A percentile compares a stretch with the other conserved stretches of the same genome.
These are phyloP conservation scores for Pseudevernia furfuracea DNA, from an alignment of 495 filamentous ascomycete species.

Conservation along the genomic window DNA sequence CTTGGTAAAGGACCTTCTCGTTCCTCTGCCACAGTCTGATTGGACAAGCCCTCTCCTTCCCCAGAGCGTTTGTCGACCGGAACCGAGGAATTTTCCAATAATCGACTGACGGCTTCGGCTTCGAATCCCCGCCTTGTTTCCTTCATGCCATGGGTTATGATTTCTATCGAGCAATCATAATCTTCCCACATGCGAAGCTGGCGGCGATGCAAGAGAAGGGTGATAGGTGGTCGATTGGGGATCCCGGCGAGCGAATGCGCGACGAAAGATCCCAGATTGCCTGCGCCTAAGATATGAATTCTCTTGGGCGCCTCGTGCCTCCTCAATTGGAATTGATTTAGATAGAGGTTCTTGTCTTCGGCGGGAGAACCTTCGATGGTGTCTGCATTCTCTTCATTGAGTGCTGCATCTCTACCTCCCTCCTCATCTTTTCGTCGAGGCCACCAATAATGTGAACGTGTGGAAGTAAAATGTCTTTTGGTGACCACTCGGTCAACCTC, in stretches of 20 bases:
- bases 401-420: not conserved
- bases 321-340: not conserved
- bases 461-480: slow-evolving; percentile 7
- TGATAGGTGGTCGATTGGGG: slow-evolving; percentile 51
- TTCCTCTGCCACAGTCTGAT: not conserved
- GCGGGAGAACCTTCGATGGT: not conserved
- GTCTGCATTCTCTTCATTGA: not conserved
- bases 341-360: not conserved
- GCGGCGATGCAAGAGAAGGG: slow-evolving; percentile 44
- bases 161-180: slow-evolving; percentile 24
- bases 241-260: slow-evolving; percentile 52
- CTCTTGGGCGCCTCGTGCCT: slow-evolving; percentile 14
- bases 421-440: slow-evolving; percentile 14
- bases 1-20: not conserved
- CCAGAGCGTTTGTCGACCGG: slow-evolving; percentile 14
- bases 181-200: slow-evolving; percentile 10
- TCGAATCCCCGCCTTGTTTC: slow-evolving; percentile 42
- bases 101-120: slow-evolving; percentile 38
- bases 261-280: slow-evolving; percentile 52
- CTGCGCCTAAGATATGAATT: slow-evolving; percentile 55
- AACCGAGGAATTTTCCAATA: slow-evolving; percentile 21
- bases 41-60: not conserved
- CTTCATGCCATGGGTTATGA: slow-evolving; percentile 32
- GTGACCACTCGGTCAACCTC: slow-evolving; percentile 13
- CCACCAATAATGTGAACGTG: slow-evolving; percentile 20